Conservation (phyloP, 2,329 filamentous ascomycete genomes). For the Penicillium griseofulvum region DNA sequence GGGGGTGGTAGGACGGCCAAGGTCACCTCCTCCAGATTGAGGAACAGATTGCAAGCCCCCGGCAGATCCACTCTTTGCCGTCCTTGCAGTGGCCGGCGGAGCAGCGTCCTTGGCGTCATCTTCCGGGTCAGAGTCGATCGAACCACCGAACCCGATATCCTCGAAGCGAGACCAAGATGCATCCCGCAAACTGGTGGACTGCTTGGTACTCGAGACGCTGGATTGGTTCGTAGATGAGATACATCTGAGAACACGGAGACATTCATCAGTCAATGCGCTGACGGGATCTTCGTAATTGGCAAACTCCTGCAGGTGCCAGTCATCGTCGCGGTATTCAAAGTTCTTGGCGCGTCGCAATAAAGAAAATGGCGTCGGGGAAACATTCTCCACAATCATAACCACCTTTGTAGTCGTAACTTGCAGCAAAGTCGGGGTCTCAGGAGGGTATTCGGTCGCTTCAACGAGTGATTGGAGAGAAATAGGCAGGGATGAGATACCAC, state of each 20-base stretch:
- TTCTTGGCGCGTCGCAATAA: slow-evolving; percentile 86
- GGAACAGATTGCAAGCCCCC: slow-evolving; percentile 63
- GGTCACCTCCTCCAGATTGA: slow-evolving; percentile 62
- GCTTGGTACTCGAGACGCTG: slow-evolving; percentile 66
- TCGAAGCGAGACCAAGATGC: slow-evolving; percentile 97
- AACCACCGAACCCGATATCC: slow-evolving; percentile 82
- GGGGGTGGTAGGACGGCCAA: slow-evolving; percentile 84
- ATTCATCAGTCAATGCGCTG: slow-evolving; percentile 86
- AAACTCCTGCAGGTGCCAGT: slow-evolving; percentile 78
- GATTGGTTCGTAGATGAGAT: slow-evolving; percentile 89
- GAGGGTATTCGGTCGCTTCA: slow-evolving; percentile 91
- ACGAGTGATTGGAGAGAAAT: slow-evolving; percentile 88
- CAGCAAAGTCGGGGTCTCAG: slow-evolving; percentile 71
- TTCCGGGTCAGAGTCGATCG: slow-evolving; percentile 67
- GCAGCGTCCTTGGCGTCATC: slow-evolving; percentile 47
- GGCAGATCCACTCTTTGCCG: slow-evolving; percentile 38
- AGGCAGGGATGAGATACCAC: slow-evolving; percentile 80
- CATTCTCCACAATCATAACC: slow-evolving; percentile 92
- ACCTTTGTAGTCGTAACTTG: slow-evolving; percentile 82
- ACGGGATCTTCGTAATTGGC: slow-evolving; percentile 87
- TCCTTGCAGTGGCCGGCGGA: slow-evolving; percentile 19
- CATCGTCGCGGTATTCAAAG: slow-evolving; percentile 91
- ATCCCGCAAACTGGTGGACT: slow-evolving; percentile 71
- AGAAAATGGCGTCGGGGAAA: slow-evolving; percentile 91
- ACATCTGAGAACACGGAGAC: slow-evolving; percentile 80